Evolutionary conservation across 352 stramenopile species (phyloP).

Genomic region (Pythium periplocum): DNA sequence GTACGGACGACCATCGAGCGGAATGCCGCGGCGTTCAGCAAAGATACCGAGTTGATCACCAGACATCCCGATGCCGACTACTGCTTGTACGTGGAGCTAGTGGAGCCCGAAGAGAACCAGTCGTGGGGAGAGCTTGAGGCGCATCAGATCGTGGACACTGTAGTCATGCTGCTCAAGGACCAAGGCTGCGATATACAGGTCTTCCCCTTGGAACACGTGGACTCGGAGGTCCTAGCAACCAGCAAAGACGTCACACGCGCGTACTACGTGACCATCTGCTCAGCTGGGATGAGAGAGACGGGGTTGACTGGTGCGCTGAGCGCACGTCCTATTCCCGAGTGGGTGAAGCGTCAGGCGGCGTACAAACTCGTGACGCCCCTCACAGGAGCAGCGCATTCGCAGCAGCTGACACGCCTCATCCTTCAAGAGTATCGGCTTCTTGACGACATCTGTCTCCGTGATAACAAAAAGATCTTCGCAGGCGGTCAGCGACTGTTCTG

Average conservation of each 20-base stretch:
- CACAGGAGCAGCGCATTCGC: slow-evolving; percentile 38
- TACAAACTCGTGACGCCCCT: slow-evolving; percentile 48
- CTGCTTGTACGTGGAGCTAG: slow-evolving; percentile 18
- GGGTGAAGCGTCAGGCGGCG: slow-evolving; percentile 38
- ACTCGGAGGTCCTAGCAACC: slow-evolving; percentile 16
- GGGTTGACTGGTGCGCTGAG: slow-evolving; percentile 4
- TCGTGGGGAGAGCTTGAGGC: slow-evolving; percentile 1
- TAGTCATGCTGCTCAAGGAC: slow-evolving; percentile 27
- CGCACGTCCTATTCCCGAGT: slow-evolving; percentile 24
- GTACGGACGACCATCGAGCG: not conserved
- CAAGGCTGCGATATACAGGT: slow-evolving; percentile 36
- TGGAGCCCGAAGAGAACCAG: not conserved
- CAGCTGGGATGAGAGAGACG: slow-evolving; percentile 16
- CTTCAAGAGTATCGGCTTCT: slow-evolving; percentile 34
- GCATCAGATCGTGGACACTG: slow-evolving; percentile 33
- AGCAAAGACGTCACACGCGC: slow-evolving; percentile 35
- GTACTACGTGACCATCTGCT: slow-evolving; percentile 40
- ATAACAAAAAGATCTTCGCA: slow-evolving; percentile 26
- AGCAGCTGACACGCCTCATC: slow-evolving; percentile 52
- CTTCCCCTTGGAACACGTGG: slow-evolving; percentile 29
- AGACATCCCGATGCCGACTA: slow-evolving; percentile 18
- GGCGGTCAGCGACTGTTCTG: slow-evolving; percentile 35
- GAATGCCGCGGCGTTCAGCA: slow-evolving; percentile 1
- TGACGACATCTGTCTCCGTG: slow-evolving; percentile 28
- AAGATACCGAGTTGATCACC: not conserved